Evolutionary conservation across 208 protist genomes (phyloP).

Genomic region (Trichomonas gallinae): DNA sequence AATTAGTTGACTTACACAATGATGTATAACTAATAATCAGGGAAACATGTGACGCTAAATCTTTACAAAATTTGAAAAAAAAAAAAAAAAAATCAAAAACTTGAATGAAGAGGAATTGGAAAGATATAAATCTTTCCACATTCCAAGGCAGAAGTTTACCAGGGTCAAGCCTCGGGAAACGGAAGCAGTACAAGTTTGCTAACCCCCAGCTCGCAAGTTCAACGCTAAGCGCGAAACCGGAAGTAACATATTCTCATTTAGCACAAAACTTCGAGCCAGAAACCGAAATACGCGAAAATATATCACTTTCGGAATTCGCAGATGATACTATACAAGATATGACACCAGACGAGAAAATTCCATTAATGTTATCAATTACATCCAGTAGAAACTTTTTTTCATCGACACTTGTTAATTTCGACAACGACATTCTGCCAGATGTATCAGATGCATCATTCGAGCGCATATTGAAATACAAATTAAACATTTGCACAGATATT

Average conservation of each 20-base stretch:
- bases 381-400: background rate
- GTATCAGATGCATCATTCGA: background rate
- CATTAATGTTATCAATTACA: background rate
- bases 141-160: background rate
- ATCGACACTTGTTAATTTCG: background rate
- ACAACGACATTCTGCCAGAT: background rate
- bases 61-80: too few species aligned
- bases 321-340: background rate
- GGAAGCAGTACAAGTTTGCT: background rate
- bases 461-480: background rate
- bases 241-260: background rate
- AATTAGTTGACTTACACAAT: too few species aligned
- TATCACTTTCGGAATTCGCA: background rate
- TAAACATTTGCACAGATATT: background rate
- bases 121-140: background rate
- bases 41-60: too few species aligned
- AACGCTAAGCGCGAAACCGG: background rate
- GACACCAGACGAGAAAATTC: background rate
- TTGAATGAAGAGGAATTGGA: background rate
- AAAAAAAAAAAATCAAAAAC: background rate
- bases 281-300: background rate
- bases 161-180: background rate
- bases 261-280: background rate
- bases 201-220: background rate
- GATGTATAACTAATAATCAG: too few species aligned